Evolutionary conservation across 805 yeast genomes (phyloP).

Genomic region (Kodamaea kakaduensis): DNA sequence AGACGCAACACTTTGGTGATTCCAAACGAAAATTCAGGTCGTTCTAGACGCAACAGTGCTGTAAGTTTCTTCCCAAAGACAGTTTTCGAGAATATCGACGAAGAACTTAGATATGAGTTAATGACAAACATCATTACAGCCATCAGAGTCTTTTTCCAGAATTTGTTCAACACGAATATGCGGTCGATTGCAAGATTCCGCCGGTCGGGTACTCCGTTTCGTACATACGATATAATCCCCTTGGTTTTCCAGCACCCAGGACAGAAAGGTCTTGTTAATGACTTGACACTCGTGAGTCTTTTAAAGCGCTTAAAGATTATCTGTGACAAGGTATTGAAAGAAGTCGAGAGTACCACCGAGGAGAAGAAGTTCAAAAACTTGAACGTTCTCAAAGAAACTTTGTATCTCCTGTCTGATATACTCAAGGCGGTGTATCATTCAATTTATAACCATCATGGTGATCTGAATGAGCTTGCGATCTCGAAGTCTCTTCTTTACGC

Average conservation of each 20-base stretch:
- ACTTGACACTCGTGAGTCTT: conserved; percentile 14
- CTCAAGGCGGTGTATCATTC: conserved; percentile 20
- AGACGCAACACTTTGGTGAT: not conserved
- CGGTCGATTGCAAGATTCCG: conserved; percentile 4
- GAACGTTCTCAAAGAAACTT: conserved; percentile 22
- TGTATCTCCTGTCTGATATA: conserved; percentile 24
- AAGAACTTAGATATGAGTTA: conserved; percentile 20
- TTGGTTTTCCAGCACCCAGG: conserved; percentile 20
- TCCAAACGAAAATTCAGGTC: not conserved
- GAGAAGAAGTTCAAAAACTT: conserved; percentile 13
- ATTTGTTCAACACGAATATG: conserved; percentile 11
- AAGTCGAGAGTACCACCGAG: conserved; percentile 12
- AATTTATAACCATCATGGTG: conserved; percentile 11
- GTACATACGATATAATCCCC: conserved; percentile 13
- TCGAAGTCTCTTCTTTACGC: conserved; percentile 21
- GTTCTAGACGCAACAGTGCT: conserved; percentile 3
- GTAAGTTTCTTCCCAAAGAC: not conserved
- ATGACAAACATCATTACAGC: conserved; percentile 17
- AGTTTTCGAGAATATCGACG: conserved; percentile 17
- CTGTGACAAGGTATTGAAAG: conserved; percentile 14
- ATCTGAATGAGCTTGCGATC: conserved; percentile 16
- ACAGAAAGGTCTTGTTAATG: conserved; percentile 11
- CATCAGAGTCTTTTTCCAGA: conserved; percentile 21
- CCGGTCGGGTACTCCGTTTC: conserved; percentile 5
- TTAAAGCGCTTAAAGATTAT: conserved; percentile 17